Base-by-base conservation (phyloP, 495 filamentous ascomycete species). In the Bathelium albidoporum region DNA sequence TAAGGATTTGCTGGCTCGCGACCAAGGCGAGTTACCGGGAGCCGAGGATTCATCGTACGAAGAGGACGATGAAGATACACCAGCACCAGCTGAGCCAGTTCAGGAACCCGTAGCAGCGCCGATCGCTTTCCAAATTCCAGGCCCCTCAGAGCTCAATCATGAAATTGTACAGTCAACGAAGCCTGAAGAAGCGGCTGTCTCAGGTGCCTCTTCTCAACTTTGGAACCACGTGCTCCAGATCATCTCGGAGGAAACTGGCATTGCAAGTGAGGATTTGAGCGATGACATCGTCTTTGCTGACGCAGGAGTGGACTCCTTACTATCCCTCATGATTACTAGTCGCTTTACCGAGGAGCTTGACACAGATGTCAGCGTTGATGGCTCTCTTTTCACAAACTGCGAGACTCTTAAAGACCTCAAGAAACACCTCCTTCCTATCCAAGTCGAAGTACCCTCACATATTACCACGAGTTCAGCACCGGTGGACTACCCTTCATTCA, bases 191-290 rank as follows among this genome's bases (percentile, higher is more conserved):
- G 44, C 20, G 14, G 11, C 18, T 49, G 20, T 49, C 44, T 49
- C 18, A 49, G 44, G 44, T 49, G 20, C 44, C 12, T 49, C 44
- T 49, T 49, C 44, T n/a, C 11, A 49, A 5, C 44, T 49, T 49
- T 49, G 44, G 44, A 20, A 49, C 44, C 44, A 49, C 11, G 44
- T 49, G 5, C 20, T 49, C 11, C 44, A 79, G 3, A 84, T 90
- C 34, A 74, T 89, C 39, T 84, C 86, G 26, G 81, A 81, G 63
- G 87, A 90, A 68, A 79, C 85, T 49, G 86, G 85, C 58, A 78
- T 88, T 61, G 79, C 78, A 32, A 73, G 82, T 20, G 78, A 81
- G 34, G 87, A 89, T 64, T 77, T 90, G 64, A 79, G 81, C 16
- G 78, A 80, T 62, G 73, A 76, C 28, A 66, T 77, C 55, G 76